Evolutionary conservation across 768 basidiomycete species (phyloP), one percentile per base, ranked within the genome.

Genomic region (Cystobasidium tubakii): DNA sequence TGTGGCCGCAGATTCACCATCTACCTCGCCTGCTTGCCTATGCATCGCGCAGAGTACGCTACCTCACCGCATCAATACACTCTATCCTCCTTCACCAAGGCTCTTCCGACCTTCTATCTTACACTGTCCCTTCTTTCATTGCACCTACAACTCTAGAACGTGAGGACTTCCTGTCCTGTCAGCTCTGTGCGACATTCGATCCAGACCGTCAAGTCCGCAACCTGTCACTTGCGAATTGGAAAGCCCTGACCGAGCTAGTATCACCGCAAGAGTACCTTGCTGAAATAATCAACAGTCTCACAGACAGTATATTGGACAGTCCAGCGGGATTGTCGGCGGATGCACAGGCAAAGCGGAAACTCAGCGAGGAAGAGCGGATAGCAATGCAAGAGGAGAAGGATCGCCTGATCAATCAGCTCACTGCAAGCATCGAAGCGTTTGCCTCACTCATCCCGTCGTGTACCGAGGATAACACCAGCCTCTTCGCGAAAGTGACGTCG

Each of bases 81-180:
- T 71, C 73, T 9, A 21, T 44, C 17, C 67, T 74, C 31, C 72
- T 73, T 1, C 54, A 73, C 87, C 0, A 31, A 29, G 66, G 66
- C 42, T 50, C 66, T 6, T 2, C 39, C 4, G 53, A 19, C 23
- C 36, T 67, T 10, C 39, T 67, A 10, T 50, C 44, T 4, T 43
- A 67, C 12, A 67, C 64, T 13, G 34, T 36, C 33, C 34, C 64
- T 12, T 36, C 64, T 66, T 43, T 67, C 29, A 54, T 31, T 27
- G 23, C 42, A 9, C 50, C 50, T 17, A n/a, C 50, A 25, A 50
- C 7, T 15, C 66, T 54, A 4, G 66, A 67, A 27, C 10, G 53
- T 7, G 44, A 46, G 10, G 66, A 46, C 27, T 67, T 29, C 66
- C 66, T 67, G 2, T 54, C 66, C 43, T 29, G 66, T 50, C 23